These are phyloP conservation scores for Aspergillus aculeatinus DNA, from an alignment of 2,329 filamentous ascomycete genomes.

Conservation along the genomic window DNA sequence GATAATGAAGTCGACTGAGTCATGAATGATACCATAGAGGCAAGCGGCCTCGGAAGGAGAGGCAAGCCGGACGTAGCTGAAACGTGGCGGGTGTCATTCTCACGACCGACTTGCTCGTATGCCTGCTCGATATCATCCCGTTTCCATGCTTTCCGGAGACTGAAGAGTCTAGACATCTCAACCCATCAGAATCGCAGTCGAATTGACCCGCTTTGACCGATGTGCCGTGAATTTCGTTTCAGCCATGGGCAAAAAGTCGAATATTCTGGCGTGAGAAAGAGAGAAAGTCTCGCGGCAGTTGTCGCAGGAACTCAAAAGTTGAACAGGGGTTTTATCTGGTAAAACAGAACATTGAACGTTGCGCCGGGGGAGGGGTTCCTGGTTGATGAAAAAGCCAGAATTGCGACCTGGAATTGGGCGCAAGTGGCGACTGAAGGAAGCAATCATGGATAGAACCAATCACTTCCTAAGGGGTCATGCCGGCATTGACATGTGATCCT, in stretches of 20 bases:
- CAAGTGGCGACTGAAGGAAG: neutral
- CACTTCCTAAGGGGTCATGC: neutral
- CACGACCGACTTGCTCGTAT: slow-evolving; percentile 6
- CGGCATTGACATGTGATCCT: slow-evolving; percentile 17
- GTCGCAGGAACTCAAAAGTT: neutral
- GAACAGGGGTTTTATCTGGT: neutral
- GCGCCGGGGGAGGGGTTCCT: neutral
- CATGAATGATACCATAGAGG: slow-evolving; percentile 45
- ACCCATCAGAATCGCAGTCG: slow-evolving; percentile 11
- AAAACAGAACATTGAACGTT: neutral
- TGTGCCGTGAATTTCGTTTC: neutral
- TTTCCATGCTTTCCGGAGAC: slow-evolving; percentile 15
- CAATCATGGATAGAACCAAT: neutral
- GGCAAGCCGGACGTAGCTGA: slow-evolving; percentile 34
- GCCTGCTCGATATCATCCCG: slow-evolving; percentile 10
- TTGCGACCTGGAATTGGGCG: neutral
- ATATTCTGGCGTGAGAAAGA: neutral
- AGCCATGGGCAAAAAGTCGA: slow-evolving; percentile 7
- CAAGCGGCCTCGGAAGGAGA: slow-evolving; percentile 45
- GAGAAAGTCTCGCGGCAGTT: neutral
- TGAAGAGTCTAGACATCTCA: slow-evolving; percentile 22
- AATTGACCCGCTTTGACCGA: slow-evolving; percentile 4
- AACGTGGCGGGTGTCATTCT: slow-evolving; percentile 21
- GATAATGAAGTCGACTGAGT: slow-evolving; percentile 48
- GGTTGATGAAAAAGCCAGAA: neutral